Conservation (phyloP, 148 eudicot genomes). For the Nepenthes mirabilis region DNA sequence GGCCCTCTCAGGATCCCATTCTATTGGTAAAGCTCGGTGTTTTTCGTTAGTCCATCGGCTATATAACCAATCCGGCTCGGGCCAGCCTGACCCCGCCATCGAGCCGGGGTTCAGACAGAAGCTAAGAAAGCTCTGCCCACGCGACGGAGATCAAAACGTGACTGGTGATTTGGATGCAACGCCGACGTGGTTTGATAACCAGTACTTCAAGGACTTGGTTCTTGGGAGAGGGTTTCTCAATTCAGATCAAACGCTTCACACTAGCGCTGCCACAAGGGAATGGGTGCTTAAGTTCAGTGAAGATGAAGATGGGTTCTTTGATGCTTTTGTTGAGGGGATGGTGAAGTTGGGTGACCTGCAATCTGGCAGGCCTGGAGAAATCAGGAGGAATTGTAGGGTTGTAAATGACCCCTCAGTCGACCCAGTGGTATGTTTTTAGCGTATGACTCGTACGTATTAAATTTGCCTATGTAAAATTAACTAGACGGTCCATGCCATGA, state of each 20-base stretch:
- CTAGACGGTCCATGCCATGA: too few relatives aligned
- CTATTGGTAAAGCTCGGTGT: constrained; percentile 79
- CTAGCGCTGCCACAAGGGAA: constrained; percentile 22
- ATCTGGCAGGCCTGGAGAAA: constrained; percentile 61
- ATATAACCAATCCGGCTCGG: constrained; percentile 85
- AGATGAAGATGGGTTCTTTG: constrained; percentile 36
- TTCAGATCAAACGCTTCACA: constrained; percentile 56
- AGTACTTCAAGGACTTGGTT: constrained; percentile 64
- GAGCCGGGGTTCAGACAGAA: constrained; percentile 38
- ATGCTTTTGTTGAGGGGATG: constrained; percentile 67
- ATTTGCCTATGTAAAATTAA: too few relatives aligned
- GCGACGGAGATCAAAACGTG: constrained; percentile 47
- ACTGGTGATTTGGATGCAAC: constrained; percentile 69
- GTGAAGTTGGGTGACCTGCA: constrained; percentile 63
- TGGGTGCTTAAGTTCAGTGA: constrained; percentile 42
- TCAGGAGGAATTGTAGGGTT: constrained; percentile 51
- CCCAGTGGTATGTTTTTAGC: neutral
- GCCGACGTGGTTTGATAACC: constrained; percentile 55
- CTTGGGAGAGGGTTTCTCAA: constrained; percentile 63
- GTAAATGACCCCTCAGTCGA: constrained; percentile 3
- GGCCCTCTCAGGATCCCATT: constrained; percentile 90
- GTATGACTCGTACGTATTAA: too few relatives aligned
- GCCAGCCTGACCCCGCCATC: constrained; percentile 66
- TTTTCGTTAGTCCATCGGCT: constrained; percentile 69
- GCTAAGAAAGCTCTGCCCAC: constrained; percentile 55